Evolutionary conservation across 179 eudicot species (phyloP), one percentile per base, ranked within the genome.

Genomic region (Vitellaria paradoxa): DNA sequence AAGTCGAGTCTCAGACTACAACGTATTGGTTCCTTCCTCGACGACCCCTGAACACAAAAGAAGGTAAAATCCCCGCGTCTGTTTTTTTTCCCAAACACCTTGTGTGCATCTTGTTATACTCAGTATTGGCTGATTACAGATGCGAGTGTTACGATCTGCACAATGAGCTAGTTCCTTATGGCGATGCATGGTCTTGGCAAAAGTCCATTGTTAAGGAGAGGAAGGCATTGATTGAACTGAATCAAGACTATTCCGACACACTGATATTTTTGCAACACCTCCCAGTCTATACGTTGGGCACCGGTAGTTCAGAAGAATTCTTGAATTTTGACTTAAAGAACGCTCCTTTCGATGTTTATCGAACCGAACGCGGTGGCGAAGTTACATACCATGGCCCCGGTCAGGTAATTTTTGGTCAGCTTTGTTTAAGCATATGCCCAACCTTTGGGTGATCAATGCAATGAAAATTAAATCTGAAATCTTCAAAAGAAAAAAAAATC

Each of bases 351-450:
- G 91, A 88, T 76, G 83, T 93, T 68, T 84, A 88, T 79, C 86
- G 96, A 79, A 93, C 96, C 0, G 99, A 96, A 82, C 91, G 97
- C 7, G 98, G 98, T 21, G 98, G 99, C 12, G 96, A 96, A 86
- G 99, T 93, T 80, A 96, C 99, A 18, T 96, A 91, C 78, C 99
- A 94, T 89, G 99, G 99, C 26, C 99, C 99, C 66, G 98, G 99
- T 40, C 99, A 95, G 99, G 99, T 95, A 79, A 24, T 12, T 49
- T 40, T 49, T 40, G 9, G 10, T 15, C 37, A 17, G 13, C 20
- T 14, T 11, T 53, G 62, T 42, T 30, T 47, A 18, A 65, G 46
- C 57, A 69, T 13, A 9, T 23, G 49, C 24, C 5, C 37, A 13
- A 69, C 11, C n/a, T n/a, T 49, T 30, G 37, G 37, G 37, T 30